These are phyloP conservation scores for Mycena amicta DNA, from an alignment of 768 basidiomycete species.

Conservation along the genomic window DNA sequence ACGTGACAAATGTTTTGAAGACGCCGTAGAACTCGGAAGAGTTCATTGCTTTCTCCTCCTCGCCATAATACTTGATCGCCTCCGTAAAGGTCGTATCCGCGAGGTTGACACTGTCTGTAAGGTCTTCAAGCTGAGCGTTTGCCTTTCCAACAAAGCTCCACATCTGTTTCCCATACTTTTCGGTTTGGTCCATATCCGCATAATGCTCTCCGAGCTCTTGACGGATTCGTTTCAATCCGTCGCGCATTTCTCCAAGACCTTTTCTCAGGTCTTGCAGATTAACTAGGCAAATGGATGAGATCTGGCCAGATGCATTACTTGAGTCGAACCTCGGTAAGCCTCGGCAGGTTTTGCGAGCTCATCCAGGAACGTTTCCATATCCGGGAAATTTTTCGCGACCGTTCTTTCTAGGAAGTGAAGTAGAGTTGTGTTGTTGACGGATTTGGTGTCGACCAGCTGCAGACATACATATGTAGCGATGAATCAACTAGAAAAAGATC, in stretches of 20 bases:
- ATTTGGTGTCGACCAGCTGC: conserved; percentile 97
- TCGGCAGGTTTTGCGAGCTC: conserved; percentile 90
- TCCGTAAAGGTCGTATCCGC: conserved; percentile 85
- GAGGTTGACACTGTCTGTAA: conserved; percentile 83
- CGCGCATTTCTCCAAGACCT: conserved; percentile 68
- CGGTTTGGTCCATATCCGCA: conserved; percentile 65
- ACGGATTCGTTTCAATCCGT: conserved; percentile 77
- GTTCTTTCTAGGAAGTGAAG: conserved; percentile 93
- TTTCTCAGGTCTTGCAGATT: conserved; percentile 87
- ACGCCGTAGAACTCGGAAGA: conserved; percentile 94
- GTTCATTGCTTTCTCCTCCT: conserved; percentile 84
- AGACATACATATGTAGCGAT: background rate
- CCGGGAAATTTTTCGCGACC: conserved; percentile 82
- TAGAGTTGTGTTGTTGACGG: conserved; percentile 89
- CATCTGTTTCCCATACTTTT: conserved; percentile 90
- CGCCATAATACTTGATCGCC: conserved; percentile 89
- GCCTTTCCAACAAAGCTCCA: conserved; percentile 85
- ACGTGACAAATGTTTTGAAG: conserved; percentile 96
- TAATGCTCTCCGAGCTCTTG: conserved; percentile 83
- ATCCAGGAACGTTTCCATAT: conserved; percentile 85
- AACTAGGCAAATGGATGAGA: conserved; percentile 45
- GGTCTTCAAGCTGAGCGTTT: conserved; percentile 72
- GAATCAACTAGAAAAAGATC: background rate
- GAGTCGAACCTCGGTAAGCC: conserved; percentile 78
- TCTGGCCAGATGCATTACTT: background rate